Percentiles rank a stretch among this genome's conserved stretches.
Evolutionary conservation across 2,329 filamentous ascomycete genomes (phyloP).

Genomic region (Dactylellina parvicollis): DNA sequence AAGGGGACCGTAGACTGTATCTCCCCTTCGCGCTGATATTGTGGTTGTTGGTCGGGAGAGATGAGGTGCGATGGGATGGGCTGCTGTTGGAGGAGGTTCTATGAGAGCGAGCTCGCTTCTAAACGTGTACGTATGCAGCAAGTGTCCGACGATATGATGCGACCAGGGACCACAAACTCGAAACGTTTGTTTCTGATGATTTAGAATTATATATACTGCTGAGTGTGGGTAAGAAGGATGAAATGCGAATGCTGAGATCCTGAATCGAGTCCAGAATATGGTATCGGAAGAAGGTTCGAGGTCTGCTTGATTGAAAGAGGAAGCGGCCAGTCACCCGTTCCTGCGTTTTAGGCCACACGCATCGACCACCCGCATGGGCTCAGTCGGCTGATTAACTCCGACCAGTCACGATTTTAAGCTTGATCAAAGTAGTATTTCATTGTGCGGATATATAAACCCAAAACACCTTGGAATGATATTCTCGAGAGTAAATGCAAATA

Average conservation of each 20-base stretch:
- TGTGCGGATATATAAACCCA: background rate
- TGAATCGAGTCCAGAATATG: background rate
- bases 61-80: conserved; percentile 27
- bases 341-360: conserved; percentile 45
- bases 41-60: conserved; percentile 18
- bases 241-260: too few species aligned
- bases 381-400: conserved; percentile 9
- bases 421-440: background rate
- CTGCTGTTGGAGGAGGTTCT: background rate
- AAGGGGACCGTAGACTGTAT: conserved; percentile 15
- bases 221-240: background rate
- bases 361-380: conserved; percentile 3
- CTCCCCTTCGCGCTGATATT: conserved; percentile 19
- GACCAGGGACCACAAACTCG: too few species aligned
- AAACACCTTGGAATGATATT: background rate
- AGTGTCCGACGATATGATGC: background rate
- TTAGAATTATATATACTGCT: too few species aligned
- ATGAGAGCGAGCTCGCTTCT: background rate
- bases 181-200: too few species aligned
- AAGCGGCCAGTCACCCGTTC: conserved; percentile 34
- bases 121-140: background rate
- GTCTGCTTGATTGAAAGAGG: background rate
- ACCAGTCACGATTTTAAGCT: background rate
- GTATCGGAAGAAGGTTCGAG: conserved; percentile 16
- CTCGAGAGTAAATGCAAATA: background rate